phyloP scores from a whole-genome alignment of 2,329 filamentous ascomycete genomes.

The Trichoderma cornu-damae region DNA sequence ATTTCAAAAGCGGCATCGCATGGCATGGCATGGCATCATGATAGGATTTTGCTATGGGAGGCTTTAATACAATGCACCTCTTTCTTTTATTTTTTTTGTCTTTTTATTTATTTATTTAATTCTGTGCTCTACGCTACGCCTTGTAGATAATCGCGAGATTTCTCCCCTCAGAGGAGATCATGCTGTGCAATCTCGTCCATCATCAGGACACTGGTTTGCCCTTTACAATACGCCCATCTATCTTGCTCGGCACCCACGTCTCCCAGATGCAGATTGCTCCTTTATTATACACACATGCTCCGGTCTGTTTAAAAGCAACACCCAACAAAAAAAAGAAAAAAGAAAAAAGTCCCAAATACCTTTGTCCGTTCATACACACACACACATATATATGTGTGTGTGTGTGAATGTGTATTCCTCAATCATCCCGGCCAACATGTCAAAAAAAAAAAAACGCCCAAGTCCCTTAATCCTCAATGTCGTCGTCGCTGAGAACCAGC shows the following conservation, averaged over 20 bases:
- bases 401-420: neutral
- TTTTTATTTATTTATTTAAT: conserved; percentile 26
- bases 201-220: neutral
- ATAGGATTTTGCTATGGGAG: neutral
- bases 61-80: neutral
- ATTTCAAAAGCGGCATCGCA: conserved; percentile 1
- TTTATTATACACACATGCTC: neutral
- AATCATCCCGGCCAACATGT: neutral
- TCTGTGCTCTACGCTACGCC: too few relatives aligned
- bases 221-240: neutral
- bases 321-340: neutral
- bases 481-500: conserved; percentile 72
- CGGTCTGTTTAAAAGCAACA: neutral
- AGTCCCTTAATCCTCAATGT: conserved; percentile 64
- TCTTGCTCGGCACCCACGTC: neutral
- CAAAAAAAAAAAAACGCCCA: neutral
- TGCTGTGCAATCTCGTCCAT: neutral
- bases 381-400: too few relatives aligned
- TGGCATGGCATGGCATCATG: neutral
- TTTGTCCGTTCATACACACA: neutral
- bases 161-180: neutral
- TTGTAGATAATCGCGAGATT: neutral
- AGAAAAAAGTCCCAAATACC: neutral
- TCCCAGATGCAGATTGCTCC: neutral
- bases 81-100: neutral